Percentiles rank a stretch among this genome's conserved stretches.
Evolutionary conservation across 2,329 filamentous ascomycete genomes (phyloP).

Genomic region (Colletotrichum sp.): DNA sequence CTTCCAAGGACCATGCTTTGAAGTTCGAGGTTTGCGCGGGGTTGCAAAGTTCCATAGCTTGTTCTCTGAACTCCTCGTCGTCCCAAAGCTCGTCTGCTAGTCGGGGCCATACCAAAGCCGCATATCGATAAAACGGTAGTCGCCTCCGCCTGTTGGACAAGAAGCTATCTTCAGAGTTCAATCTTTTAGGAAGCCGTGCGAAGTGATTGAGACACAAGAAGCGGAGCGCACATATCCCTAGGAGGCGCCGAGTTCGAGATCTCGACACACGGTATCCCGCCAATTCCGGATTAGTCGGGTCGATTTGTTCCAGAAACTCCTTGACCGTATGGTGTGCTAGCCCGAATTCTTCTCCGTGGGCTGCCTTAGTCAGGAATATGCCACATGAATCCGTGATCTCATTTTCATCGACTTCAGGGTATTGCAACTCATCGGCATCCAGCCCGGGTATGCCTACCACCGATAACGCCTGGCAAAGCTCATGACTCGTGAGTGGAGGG

Average conservation of each 20-base stretch:
- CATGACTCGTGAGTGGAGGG: background rate
- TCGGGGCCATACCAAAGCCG: background rate
- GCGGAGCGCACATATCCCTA: background rate
- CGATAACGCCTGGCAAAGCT: conserved; percentile 1
- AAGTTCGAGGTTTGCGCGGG: background rate
- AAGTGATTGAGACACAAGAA: background rate
- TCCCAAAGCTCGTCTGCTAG: background rate
- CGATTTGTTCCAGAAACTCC: background rate
- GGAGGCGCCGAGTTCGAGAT: background rate
- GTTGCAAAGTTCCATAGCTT: background rate
- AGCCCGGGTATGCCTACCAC: background rate
- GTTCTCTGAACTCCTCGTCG: background rate
- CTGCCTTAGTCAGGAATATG: background rate
- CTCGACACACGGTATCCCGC: background rate
- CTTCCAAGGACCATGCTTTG: background rate
- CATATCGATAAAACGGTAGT: background rate
- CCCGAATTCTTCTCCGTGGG: background rate
- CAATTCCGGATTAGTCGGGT: background rate
- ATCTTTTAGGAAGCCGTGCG: background rate
- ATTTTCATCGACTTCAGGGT: background rate
- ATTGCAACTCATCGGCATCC: background rate
- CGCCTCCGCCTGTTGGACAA: background rate
- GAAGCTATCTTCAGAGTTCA: background rate
- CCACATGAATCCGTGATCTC: background rate
- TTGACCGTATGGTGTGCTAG: background rate